Percentiles rank a stretch among this genome's conserved stretches.
phyloP scores from a whole-genome alignment of 345 rosid species.

The Ceriops decandra region DNA sequence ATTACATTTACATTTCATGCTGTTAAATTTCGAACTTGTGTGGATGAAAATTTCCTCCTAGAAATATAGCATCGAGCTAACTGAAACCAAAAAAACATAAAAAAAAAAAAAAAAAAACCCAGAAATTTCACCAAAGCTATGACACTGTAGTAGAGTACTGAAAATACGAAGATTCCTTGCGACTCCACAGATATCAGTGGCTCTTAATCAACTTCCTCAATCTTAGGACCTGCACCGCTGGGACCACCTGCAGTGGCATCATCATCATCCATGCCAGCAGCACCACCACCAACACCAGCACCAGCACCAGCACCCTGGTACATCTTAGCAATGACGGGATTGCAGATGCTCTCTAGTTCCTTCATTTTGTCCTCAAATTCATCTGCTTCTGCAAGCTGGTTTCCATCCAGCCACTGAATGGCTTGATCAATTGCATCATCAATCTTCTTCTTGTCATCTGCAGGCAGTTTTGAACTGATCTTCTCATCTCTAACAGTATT shows the following conservation, averaged over 20 bases:
- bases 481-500: constrained; percentile 26
- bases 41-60: background rate
- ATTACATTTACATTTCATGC: too few relatives aligned
- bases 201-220: constrained; percentile 29
- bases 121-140: background rate
- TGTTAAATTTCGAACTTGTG: too few relatives aligned
- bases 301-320: constrained; percentile 23
- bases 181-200: background rate
- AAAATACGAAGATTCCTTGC: background rate
- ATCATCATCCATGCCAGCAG: constrained; percentile 22
- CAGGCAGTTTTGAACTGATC: constrained; percentile 19
- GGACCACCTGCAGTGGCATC: constrained; percentile 25
- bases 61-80: background rate
- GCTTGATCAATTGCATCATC: constrained; percentile 29
- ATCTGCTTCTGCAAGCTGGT: constrained; percentile 26
- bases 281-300: constrained; percentile 16
- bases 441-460: constrained; percentile 28
- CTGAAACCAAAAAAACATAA: too few relatives aligned
- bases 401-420: constrained; percentile 26
- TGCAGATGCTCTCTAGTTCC: constrained; percentile 27
- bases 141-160: too few relatives aligned
- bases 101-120: background rate
- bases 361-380: constrained; percentile 30
- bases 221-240: constrained; percentile 32
- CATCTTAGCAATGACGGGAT: constrained; percentile 31